Base-by-base conservation (phyloP, 1,139 yeast genomes). In the Kluyveromyces sp. region DNA sequence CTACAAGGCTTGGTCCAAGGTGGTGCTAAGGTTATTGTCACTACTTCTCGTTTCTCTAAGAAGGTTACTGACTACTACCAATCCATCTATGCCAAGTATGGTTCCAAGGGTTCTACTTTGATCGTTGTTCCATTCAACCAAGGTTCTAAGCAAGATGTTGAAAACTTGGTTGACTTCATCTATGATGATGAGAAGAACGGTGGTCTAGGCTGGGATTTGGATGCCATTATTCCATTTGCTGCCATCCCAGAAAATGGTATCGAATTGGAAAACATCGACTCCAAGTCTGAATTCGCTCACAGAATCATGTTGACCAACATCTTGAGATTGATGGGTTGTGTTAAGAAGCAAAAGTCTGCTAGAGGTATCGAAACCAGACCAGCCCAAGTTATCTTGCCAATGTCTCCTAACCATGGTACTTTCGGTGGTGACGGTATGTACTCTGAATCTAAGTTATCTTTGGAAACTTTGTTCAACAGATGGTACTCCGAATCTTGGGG, bases 401-500 rank as follows among this genome's bases (percentile, higher is more conserved):
- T 92, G 68, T 90, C 97, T 59, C 98, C 98, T 60, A 92, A 92
- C 74, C 98, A 92, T 66, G 98, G 98, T 69, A 88, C 96, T 50
- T 92, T 92, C 61, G 98, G 98, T 65, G 85, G 87, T 59, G 98
- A 92, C 66, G 98, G 98, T 71, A 77, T 92, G 67, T 92, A 92
- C 77, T 89, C 97, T 31, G 98, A 92, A 74, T 90, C 97, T 52
- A 92, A 92, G 77, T 75, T 92, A 53, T 87, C 95, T 43, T 77
- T 92, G 60, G 98, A 92, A 74, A 90, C 97, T 34, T 75, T 92
- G 67, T 88, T 92, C 80, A 90, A 90, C 83, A 86, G 97, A 78
- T 92, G 98, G 98, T 78, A 83, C 70, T 90, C 97, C 44, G 98
- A 92, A 76, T 87, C 90, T 53, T 92, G 98, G 98, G 83, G 83